Conservation (phyloP, 495 filamentous ascomycete species). For the Rhypophila decipiens region DNA sequence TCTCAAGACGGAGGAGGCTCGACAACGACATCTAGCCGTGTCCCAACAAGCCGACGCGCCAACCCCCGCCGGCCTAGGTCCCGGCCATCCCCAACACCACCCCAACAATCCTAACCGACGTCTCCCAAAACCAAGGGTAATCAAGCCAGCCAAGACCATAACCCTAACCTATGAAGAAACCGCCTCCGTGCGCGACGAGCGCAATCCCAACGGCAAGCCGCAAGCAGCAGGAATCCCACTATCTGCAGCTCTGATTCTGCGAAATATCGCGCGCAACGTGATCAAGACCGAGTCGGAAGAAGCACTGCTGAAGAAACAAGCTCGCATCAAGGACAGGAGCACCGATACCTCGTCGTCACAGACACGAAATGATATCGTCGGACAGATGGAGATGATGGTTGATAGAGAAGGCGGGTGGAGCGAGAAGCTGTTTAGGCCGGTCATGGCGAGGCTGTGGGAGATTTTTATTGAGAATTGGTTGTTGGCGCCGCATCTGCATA, state of each 20-base stretch:
- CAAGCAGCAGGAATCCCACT: constrained; percentile 82
- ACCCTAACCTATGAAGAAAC: constrained; percentile 56
- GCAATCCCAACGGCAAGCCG: constrained; percentile 42
- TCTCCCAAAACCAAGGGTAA: constrained; percentile 40
- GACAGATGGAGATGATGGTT: constrained; percentile 19
- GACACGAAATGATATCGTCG: background rate
- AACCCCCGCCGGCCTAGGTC: constrained; percentile 3
- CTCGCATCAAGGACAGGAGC: no score
- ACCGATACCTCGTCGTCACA: no score
- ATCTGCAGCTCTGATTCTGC: constrained; percentile 74
- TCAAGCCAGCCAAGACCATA: constrained; percentile 49
- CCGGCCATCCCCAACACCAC: constrained; percentile 11
- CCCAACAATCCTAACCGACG: constrained; percentile 16
- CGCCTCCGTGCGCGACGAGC: constrained; percentile 61
- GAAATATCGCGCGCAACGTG: constrained; percentile 79
- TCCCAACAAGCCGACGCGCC: background rate
- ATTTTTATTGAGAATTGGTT: constrained; percentile 48
- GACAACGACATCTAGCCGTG: constrained; percentile 6
- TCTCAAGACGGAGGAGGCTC: constrained; percentile 40
- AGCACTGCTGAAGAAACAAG: constrained; percentile 42
- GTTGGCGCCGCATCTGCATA: constrained; percentile 29
- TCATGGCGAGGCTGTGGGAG: constrained; percentile 43
- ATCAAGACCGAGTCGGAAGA: constrained; percentile 52
- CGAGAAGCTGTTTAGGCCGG: constrained; percentile 45
- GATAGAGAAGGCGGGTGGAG: constrained; percentile 42